These are phyloP conservation scores for Scheffersomyces amazonensis DNA, from an alignment of 805 yeast genomes.

Conservation along the genomic window DNA sequence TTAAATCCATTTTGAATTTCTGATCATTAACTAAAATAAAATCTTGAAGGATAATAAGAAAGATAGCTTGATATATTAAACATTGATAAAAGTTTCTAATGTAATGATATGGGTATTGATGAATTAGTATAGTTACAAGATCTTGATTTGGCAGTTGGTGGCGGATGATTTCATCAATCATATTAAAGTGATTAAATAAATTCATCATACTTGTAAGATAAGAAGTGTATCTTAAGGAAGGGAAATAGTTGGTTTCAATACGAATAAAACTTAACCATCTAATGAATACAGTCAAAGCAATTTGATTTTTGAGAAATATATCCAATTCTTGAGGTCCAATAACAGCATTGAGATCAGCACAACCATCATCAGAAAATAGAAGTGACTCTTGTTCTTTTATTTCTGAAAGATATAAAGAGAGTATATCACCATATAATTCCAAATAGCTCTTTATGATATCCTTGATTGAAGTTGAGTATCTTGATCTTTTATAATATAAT, in stretches of 20 bases:
- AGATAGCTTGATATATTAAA: conserved; percentile 16
- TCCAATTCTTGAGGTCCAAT: neutral
- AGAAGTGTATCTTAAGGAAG: conserved; percentile 22
- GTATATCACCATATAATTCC: conserved; percentile 12
- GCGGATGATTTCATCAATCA: conserved; percentile 12
- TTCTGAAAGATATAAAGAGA: conserved; percentile 6
- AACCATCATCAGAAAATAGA: too few relatives aligned
- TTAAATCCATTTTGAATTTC: conserved; percentile 10
- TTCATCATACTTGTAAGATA: conserved; percentile 23
- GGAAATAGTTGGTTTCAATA: conserved; percentile 25
- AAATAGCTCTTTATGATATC: conserved; percentile 16
- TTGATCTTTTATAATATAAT: conserved; percentile 17
- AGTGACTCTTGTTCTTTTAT: neutral
- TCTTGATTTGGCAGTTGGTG: neutral
- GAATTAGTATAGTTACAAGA: conserved; percentile 8
- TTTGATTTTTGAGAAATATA: conserved; percentile 13
- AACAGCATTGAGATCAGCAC: too few relatives aligned
- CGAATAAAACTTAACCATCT: conserved; percentile 26
- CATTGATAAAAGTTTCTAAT: conserved; percentile 15
- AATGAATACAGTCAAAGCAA: conserved; percentile 11
- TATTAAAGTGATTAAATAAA: conserved; percentile 20
- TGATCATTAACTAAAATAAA: conserved; percentile 3
- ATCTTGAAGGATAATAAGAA: conserved; percentile 15
- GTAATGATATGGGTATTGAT: conserved; percentile 9
- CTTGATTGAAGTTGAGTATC: conserved; percentile 5